Evolutionary conservation across 805 yeast species (phyloP).

Genomic region (Lipomyces oligophaga): DNA sequence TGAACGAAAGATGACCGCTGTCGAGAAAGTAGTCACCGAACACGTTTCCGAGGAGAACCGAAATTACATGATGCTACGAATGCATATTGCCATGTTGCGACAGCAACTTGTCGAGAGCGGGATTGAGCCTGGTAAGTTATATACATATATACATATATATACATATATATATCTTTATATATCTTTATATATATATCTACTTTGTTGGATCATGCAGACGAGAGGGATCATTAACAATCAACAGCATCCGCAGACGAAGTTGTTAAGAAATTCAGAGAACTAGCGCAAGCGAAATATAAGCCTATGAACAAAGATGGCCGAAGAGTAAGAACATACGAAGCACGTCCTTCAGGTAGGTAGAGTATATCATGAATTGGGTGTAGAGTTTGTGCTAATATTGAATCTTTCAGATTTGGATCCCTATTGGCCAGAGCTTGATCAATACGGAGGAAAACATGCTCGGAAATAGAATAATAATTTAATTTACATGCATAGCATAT

Average conservation of each 20-base stretch:
- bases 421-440: neutral
- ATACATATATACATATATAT: neutral
- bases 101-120: slow-evolving; percentile 58
- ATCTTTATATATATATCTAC: neutral
- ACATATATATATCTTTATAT: neutral
- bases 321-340: neutral
- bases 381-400: neutral
- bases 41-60: neutral
- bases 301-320: neutral
- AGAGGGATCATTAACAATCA: neutral
- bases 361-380: neutral
- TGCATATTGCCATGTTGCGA: slow-evolving; percentile 63
- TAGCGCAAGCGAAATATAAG: neutral
- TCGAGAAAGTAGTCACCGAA: neutral
- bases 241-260: slow-evolving; percentile 11
- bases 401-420: slow-evolving; percentile 1
- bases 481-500: no score
- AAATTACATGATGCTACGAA: slow-evolving; percentile 1
- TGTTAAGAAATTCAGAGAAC: slow-evolving; percentile 1
- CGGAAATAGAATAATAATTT: slow-evolving; percentile 1
- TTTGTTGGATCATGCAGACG: neutral
- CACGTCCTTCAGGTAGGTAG: neutral
- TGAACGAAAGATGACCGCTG: neutral
- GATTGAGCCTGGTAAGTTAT: slow-evolving; percentile 44
- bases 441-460: neutral